Conservation (phyloP, 768 basidiomycete genomes). For the Daedaleopsis sinensis region DNA sequence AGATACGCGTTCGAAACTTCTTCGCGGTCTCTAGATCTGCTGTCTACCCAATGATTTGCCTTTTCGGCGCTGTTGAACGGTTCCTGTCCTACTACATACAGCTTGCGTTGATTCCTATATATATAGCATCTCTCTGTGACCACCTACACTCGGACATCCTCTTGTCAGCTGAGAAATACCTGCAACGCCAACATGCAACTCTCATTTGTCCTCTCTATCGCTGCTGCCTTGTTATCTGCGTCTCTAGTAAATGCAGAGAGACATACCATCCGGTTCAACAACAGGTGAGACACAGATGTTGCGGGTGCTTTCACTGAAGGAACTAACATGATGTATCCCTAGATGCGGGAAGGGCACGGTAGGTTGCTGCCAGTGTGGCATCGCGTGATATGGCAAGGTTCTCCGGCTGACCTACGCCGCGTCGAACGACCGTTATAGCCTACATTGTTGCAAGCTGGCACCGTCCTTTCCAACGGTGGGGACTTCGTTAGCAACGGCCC, state of each 20-base stretch:
- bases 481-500: slow-evolving; percentile 38
- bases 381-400: not conserved
- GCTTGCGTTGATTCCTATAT: too few species aligned
- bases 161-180: too few species aligned
- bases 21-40: too few species aligned
- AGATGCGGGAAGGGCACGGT: slow-evolving; percentile 49
- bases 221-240: slow-evolving; percentile 23
- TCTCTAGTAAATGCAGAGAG: slow-evolving; percentile 40
- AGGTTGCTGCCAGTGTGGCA: slow-evolving; percentile 2
- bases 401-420: too few species aligned
- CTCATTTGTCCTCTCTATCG: slow-evolving; percentile 18
- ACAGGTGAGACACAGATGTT: slow-evolving; percentile 38
- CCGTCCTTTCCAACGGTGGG: slow-evolving; percentile 41
- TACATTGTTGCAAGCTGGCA: slow-evolving; percentile 41
- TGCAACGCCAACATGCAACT: slow-evolving; percentile 26
- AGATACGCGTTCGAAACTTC: too few species aligned
- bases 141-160: too few species aligned
- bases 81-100: too few species aligned
- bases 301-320: not conserved
- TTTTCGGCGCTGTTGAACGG: too few species aligned
- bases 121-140: too few species aligned
- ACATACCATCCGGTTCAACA: slow-evolving; percentile 49
- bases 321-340: not conserved
- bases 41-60: too few species aligned
- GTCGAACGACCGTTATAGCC: slow-evolving; percentile 31